Evolutionary conservation across 176 grass and related monocot genomes (phyloP), one percentile per base, ranked within the genome.

Genomic region (Triticum monococcum): DNA sequence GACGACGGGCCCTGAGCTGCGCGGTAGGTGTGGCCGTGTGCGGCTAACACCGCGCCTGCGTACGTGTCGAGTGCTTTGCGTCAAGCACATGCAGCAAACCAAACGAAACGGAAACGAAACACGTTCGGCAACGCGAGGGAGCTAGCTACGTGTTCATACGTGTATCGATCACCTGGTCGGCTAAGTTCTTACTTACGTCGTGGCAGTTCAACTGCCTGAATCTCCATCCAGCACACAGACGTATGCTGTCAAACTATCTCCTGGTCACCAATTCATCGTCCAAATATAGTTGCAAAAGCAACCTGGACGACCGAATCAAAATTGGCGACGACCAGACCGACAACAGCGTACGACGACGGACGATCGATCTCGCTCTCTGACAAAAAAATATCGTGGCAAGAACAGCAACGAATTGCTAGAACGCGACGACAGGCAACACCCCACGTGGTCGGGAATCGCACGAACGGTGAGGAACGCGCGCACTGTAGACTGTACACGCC

Each of bases 381-480:
- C 69, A 24, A 59, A 59, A 57, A 59, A 7, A 5, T 35, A 62
- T 9, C 32, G 20, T 16, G 77, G 56, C 14, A 38, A 37, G 6
- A 62, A 38, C 0, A 38, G 56, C 12, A 24, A 8, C 20, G 22
- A 23, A 9, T 59, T 22, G 9, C 56, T 22, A 0, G 76, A 23
- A 59, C 35, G 69, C 22, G 7, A 54, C 50, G 50, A 52, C 16
- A 18, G 14, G 1, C 50, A 54, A 54, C 50, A 54, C 2, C 50
- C 50, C 61, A 80, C 40, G 79, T 35, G 41, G 43, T 64, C 63
- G 16, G 9, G 50, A 33, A 59, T 31, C 72, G 71, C 72, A 77
- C 33, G 5, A 33, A 88, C 86, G 86, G 86, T 25, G 72, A 64
- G 69, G 2, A 35, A 64, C 57, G 86, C 77, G 7, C 43, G 56